Evolutionary conservation across 768 basidiomycete genomes (phyloP), one percentile per base, ranked within the genome.

Genomic region (Rhodotorula paludigena): DNA sequence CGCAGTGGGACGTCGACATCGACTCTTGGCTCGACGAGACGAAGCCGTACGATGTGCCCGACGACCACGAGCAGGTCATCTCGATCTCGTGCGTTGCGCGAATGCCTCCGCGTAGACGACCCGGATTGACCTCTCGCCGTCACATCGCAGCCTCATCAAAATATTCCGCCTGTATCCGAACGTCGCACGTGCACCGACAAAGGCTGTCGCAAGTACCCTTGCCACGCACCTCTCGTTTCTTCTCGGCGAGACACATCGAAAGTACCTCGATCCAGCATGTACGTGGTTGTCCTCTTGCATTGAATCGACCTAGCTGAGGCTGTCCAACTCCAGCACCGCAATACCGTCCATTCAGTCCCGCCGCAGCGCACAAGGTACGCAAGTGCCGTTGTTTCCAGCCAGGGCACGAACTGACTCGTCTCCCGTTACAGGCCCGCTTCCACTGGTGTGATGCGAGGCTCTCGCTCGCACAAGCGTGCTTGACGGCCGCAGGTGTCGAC

Each of bases 11-110:
- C 18, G 14, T 41, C 38, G 38, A 39, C 21, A 45, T 41, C 2
- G 55, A 42, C 28, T 28, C 23, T 1, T 45, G 44, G 69, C 60
- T 70, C 16, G 38, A 35, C 0, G 69, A 70, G 35, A 64, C 64
- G 18, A 53, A n/a, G n/a, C 35, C 25, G 10, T 70, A 65, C 56
- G 64, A 56, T 32, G 64, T 65, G 5, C 12, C 10, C 21, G 69
- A 70, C 51, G 69, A 70, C 44, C 44, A 47, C 28, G 69, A 70
- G 45, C 69, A 70, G 42, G 60, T 44, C 2, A 60, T 64, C 1
- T 48, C 60, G 18, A 59, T 70, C 16, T 35, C 57, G 68, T 64
- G 18, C 18, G 32, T 8, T n/a, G n/a, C n/a, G n/a, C n/a, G n/a
- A n/a, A n/a, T n/a, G n/a, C n/a, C n/a, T n/a, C n/a, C n/a, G n/a